A percentile compares a stretch with the other conserved stretches of the same genome.
phyloP scores from a whole-genome alignment of 129 eudicot genomes.

The Centaurea solstitialis region DNA sequence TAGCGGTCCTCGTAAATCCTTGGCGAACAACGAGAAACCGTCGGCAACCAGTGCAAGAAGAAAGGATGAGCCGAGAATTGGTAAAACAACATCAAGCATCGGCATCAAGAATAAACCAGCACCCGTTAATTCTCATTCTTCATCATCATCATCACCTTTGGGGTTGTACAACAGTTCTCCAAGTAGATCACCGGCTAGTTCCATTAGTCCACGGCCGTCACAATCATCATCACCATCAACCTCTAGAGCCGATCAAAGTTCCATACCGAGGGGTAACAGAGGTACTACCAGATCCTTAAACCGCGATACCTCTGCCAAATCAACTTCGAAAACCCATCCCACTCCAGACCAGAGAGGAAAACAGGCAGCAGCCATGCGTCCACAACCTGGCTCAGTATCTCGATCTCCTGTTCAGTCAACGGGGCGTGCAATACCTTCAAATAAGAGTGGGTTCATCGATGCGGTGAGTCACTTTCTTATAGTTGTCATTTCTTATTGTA shows the following conservation, averaged over 20 bases:
- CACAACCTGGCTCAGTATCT: neutral
- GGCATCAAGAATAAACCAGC: conserved; percentile 31
- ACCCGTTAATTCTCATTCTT: conserved; percentile 21
- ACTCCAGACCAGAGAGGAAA: conserved; percentile 5
- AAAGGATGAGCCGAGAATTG: conserved; percentile 16
- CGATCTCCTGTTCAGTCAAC: neutral
- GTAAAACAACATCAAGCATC: conserved; percentile 11
- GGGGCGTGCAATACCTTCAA: neutral
- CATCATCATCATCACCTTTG: conserved; percentile 20
- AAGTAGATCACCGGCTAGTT: neutral
- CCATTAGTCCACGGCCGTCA: conserved; percentile 15
- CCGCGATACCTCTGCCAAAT: conserved; percentile 7
- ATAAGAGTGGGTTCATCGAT: neutral
- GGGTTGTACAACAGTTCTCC: conserved; percentile 4
- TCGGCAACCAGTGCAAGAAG: conserved; percentile 6
- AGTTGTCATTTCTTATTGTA: neutral
- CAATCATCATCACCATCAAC: conserved; percentile 13
- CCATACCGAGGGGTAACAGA: conserved; percentile 7
- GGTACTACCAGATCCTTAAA: conserved; percentile 6
- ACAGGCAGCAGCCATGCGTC: neutral
- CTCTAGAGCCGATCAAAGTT: conserved; percentile 10
- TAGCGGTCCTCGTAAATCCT: conserved; percentile 16
- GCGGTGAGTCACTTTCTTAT: neutral
- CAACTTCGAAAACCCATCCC: conserved; percentile 17
- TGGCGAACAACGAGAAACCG: conserved; percentile 11